Percentiles rank a stretch among this genome's conserved stretches.
phyloP scores from a whole-genome alignment of 2,329 filamentous ascomycete species.

The Fonsecaea erecta region DNA sequence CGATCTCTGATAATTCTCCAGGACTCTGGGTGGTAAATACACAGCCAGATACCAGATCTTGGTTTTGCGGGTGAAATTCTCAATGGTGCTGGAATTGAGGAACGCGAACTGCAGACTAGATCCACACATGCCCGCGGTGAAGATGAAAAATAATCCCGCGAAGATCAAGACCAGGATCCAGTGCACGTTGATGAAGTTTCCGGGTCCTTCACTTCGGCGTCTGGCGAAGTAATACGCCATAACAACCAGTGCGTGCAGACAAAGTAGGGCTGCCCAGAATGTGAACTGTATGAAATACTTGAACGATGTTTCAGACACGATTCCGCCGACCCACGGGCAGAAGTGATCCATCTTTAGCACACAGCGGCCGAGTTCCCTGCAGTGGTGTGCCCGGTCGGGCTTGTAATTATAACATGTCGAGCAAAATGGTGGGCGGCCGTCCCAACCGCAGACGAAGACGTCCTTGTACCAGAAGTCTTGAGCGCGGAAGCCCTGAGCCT shows the following conservation, averaged over 20 bases:
- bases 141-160: constrained; percentile 75
- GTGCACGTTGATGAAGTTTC: constrained; percentile 56
- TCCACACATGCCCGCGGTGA: constrained; percentile 74
- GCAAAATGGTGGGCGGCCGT: constrained; percentile 88
- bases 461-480: constrained; percentile 62
- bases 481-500: constrained; percentile 28
- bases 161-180: constrained; percentile 71
- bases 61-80: constrained; percentile 67
- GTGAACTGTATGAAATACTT: constrained; percentile 94
- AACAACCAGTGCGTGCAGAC: constrained; percentile 65
- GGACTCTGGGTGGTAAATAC: constrained; percentile 60
- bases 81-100: constrained; percentile 81
- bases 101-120: constrained; percentile 73
- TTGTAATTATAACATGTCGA: constrained; percentile 84
- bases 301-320: constrained; percentile 82
- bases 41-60: constrained; percentile 76
- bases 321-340: constrained; percentile 94
- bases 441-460: constrained; percentile 79
- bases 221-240: constrained; percentile 67
- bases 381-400: constrained; percentile 85
- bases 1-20: constrained; percentile 44
- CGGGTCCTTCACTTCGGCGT: constrained; percentile 47
- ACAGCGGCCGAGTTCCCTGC: constrained; percentile 78
- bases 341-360: constrained; percentile 93
- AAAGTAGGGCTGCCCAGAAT: constrained; percentile 72